Percentiles rank a stretch among this genome's conserved stretches.
Evolutionary conservation across 2,329 filamentous ascomycete genomes (phyloP).

Genomic region (Fusarium torreyae): DNA sequence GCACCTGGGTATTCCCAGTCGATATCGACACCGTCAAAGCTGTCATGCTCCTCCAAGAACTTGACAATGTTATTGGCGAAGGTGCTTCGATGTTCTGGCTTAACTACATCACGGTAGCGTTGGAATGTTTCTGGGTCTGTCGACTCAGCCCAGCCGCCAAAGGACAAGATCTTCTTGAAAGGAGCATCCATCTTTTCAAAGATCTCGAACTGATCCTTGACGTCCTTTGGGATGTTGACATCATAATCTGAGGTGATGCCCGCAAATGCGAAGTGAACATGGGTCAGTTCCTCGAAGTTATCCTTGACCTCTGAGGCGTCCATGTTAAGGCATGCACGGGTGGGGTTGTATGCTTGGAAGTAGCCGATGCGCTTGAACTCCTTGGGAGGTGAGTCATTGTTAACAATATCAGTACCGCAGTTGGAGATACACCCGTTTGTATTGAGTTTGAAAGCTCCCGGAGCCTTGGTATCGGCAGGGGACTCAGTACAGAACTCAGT

Average conservation of each 20-base stretch:
- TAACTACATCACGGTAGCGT: slow-evolving; percentile 41
- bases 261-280: slow-evolving; percentile 58
- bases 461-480: neutral
- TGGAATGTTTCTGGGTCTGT: slow-evolving; percentile 26
- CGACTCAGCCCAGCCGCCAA: slow-evolving; percentile 51
- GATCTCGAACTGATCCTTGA: slow-evolving; percentile 33
- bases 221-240: slow-evolving; percentile 36
- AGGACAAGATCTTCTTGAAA: slow-evolving; percentile 48
- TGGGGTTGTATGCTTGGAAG: slow-evolving; percentile 55
- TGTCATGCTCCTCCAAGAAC: slow-evolving; percentile 54
- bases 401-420: slow-evolving; percentile 48
- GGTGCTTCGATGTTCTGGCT: slow-evolving; percentile 50
- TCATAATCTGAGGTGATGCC: slow-evolving; percentile 44
- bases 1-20: slow-evolving; percentile 60
- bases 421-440: slow-evolving; percentile 51
- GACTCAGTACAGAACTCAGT: slow-evolving; percentile 5
- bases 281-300: slow-evolving; percentile 47
- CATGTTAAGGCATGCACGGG: slow-evolving; percentile 52
- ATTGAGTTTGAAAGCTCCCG: neutral
- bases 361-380: slow-evolving; percentile 35
- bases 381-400: slow-evolving; percentile 11
- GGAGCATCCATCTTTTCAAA: slow-evolving; percentile 1
- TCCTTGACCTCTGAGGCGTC: slow-evolving; percentile 14
- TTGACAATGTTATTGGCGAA: slow-evolving; percentile 54
- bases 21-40: slow-evolving; percentile 58